phyloP scores from a whole-genome alignment of 78 protist genomes.

The Dictyostelium intermedium region DNA sequence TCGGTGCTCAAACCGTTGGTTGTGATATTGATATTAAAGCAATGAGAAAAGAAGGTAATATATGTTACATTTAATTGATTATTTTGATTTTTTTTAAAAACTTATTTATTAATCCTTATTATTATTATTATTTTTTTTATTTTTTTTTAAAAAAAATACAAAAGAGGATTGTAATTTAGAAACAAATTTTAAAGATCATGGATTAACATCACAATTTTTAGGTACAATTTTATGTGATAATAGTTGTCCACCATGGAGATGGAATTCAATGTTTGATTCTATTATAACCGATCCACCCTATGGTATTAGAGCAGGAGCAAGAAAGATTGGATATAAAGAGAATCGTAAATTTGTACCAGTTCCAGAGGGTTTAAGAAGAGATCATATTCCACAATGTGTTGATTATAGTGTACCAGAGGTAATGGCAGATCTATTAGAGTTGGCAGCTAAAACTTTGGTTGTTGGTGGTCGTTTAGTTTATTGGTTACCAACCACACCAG shows the following conservation, averaged over 20 bases:
- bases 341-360: slow-evolving; percentile 13
- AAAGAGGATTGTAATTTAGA: slow-evolving; percentile 61
- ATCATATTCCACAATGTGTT: slow-evolving; percentile 60
- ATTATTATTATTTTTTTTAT: neutral
- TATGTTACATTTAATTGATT: neutral
- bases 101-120: neutral
- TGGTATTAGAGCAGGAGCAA: slow-evolving; percentile 90
- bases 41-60: slow-evolving; percentile 70
- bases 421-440: slow-evolving; percentile 80
- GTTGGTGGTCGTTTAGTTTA: slow-evolving; percentile 89
- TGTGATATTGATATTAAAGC: slow-evolving; percentile 86
- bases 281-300: slow-evolving; percentile 89
- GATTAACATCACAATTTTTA: neutral
- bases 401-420: slow-evolving; percentile 82
- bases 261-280: slow-evolving; percentile 60
- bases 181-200: slow-evolving; percentile 75
- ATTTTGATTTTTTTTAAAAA: neutral
- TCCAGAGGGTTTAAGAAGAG: slow-evolving; percentile 52
- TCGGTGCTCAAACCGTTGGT: slow-evolving; percentile 88
- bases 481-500: slow-evolving; percentile 90
- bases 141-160: neutral
- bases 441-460: slow-evolving; percentile 80
- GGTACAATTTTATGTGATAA: slow-evolving; percentile 70
- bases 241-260: slow-evolving; percentile 46
- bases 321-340: slow-evolving; percentile 54